These are phyloP conservation scores for Tolypocladium tropicale DNA, from an alignment of 2,329 filamentous ascomycete genomes.

Conservation along the genomic window DNA sequence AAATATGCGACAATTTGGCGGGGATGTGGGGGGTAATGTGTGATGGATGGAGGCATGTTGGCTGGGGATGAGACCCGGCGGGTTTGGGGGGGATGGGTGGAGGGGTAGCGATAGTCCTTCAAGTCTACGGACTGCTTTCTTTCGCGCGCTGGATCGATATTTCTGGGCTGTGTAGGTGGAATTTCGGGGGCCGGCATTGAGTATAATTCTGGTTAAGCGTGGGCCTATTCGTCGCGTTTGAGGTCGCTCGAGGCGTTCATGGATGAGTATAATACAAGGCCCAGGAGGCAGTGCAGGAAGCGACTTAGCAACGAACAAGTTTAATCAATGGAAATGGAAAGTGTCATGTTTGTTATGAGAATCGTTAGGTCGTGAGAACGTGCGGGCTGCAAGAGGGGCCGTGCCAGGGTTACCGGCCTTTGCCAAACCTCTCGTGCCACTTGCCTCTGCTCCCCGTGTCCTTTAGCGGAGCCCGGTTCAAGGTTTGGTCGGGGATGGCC, in stretches of 20 bases:
- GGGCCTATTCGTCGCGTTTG: not conserved
- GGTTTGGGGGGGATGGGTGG: not conserved
- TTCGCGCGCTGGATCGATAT: not conserved
- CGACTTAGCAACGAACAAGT: not conserved
- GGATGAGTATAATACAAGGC: not conserved
- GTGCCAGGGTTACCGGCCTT: slow-evolving; percentile 20
- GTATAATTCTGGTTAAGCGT: not conserved
- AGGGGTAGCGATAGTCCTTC: not conserved
- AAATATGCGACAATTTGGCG: not conserved
- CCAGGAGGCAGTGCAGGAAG: not conserved
- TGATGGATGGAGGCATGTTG: not conserved
- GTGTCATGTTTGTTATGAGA: not conserved
- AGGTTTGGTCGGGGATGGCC: slow-evolving; percentile 23
- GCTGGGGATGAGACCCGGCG: not conserved
- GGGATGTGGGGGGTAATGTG: not conserved
- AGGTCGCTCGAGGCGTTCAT: not conserved
- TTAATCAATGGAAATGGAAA: not conserved
- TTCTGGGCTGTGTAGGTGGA: not conserved
- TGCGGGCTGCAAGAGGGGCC: not conserved
- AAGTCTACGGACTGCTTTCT: not conserved
- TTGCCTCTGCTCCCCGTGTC: slow-evolving; percentile 33
- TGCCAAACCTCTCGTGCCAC: slow-evolving; percentile 51
- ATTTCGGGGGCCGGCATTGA: not conserved
- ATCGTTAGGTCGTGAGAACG: not conserved
- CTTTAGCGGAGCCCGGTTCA: slow-evolving; percentile 16